phyloP scores from a whole-genome alignment of 306 rosid genomes.

The Cicer cuneatum region DNA sequence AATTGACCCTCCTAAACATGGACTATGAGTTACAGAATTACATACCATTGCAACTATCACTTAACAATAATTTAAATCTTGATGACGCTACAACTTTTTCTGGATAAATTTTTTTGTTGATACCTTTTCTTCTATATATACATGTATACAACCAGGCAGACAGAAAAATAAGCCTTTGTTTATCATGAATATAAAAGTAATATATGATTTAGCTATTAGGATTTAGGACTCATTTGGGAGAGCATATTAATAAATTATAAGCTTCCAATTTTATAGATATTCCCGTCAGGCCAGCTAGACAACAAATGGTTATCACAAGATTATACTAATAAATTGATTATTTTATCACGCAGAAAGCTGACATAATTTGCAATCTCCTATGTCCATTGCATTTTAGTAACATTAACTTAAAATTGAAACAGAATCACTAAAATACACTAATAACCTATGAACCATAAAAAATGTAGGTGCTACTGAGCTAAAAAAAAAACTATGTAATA shows the following conservation, averaged over 20 bases:
- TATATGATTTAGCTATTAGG: constrained; percentile 8
- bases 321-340: neutral
- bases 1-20: neutral
- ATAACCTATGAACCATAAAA: neutral
- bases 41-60: neutral
- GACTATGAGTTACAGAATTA: constrained; percentile 18
- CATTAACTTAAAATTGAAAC: neutral
- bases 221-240: constrained; percentile 8
- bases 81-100: constrained; percentile 3
- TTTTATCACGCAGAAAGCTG: constrained; percentile 20
- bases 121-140: neutral
- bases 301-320: constrained; percentile 25
- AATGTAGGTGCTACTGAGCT: no score
- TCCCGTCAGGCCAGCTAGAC: constrained; percentile 21
- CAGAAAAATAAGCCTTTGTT: neutral
- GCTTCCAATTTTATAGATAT: constrained; percentile 37
- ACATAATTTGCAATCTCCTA: constrained; percentile 18
- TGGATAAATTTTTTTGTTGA: neutral
- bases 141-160: constrained; percentile 20
- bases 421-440: neutral
- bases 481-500: constrained; percentile 12
- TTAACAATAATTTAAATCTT: constrained; percentile 21
- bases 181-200: neutral
- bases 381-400: neutral
- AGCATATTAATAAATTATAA: constrained; percentile 17